Base-by-base conservation (phyloP, 768 basidiomycete genomes). In the Multifurca ochricompacta region DNA sequence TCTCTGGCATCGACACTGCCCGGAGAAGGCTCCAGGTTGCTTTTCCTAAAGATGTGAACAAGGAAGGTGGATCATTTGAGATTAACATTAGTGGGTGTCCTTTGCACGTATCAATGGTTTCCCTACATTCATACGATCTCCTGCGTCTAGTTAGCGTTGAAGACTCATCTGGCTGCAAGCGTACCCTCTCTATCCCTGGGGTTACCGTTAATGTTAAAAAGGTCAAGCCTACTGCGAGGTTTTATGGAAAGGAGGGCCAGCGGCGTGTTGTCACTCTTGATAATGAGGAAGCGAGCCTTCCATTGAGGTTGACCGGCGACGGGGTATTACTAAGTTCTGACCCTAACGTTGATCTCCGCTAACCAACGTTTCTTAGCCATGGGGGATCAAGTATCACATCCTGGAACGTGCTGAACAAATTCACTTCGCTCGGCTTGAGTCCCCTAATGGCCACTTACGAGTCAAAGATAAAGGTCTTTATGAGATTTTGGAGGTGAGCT, bases 271-370 rank as follows among this genome's bases (percentile, higher is more conserved):
- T 80, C 5, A 77, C 93, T 14, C 74, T 91, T 6, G 87, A 94
- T 63, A 80, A 83, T 39, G 85, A 91, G 54, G 70, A 71, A 35
- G 84, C 83, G 0, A 76, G 72, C 32, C 74, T 97, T 10, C 92
- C 92, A 35, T 70, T 97, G 37, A 79, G 93, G 25, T 71, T 99
- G 48, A 94, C 92, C 18, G 96, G 96, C 5, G 88, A 94, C 67
- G 86, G 83, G 44, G 94, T 95, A 69, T 83, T 71, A 19, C 34
- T 56, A 25, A 31, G 27, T 25, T 37, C 8, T 6, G 41, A 58
- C 8, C 16, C 16, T 6, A 5, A 28, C 34, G 16, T n/a, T 10
- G 10, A 23, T 16, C 31, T 19, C 19, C 46, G 18, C 16, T 58
- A 49, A 46, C 48, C 52, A 47, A 53, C 9, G 21, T 51, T 39